Evolutionary conservation across 1,284 basidiomycete species (phyloP), one percentile per base, ranked within the genome.

Genomic region (Pseudomicrostroma phylloplanum): DNA sequence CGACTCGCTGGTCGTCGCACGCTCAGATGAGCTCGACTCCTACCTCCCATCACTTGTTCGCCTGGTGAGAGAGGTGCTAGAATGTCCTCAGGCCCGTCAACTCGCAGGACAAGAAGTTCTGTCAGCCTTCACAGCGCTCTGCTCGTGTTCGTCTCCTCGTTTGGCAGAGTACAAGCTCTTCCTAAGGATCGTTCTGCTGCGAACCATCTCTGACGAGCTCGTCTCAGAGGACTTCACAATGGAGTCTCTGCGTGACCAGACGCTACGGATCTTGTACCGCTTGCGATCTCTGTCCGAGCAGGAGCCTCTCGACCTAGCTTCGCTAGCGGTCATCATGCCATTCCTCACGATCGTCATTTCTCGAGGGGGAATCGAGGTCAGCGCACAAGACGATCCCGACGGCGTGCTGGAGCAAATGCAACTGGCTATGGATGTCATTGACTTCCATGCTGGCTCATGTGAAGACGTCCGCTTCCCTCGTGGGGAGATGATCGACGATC

Each of bases 361-460:
- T 0, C 82, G 83, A 23, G 90, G 89, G 19, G 91, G 90, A 0
- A 82, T 93, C 19, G 83, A 83, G 0, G 76, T 83, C 15, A 81
- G 83, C 41, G 6, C 83, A 62, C 71, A 63, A 15, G 63, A 86
- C 59, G 85, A 88, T 66, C 70, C 79, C 67, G 92, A 94, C 57
- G 87, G 89, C 66, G 85, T 86, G 0, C 82, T 93, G 40, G 94
- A 98, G 80, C 94, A 97, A 80, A 83, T 96, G 7, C 84, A 90
- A 9, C 83, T 98, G 21, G 85, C 87, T 0, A 82, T 98, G 25
- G 89, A 91, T 66, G 86, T 96, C 66, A 85, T 98, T 69, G 87
- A 86, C 63, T 91, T 90, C 80, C 92, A 97, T 76, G 86, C 85
- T 61, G 86, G 86, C 55, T 88, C 91, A 82, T 94, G 91, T 91